A percentile compares a stretch with the other conserved stretches of the same genome.
phyloP scores from a whole-genome alignment of 805 yeast genomes.

The Millerozyma acaciae region DNA sequence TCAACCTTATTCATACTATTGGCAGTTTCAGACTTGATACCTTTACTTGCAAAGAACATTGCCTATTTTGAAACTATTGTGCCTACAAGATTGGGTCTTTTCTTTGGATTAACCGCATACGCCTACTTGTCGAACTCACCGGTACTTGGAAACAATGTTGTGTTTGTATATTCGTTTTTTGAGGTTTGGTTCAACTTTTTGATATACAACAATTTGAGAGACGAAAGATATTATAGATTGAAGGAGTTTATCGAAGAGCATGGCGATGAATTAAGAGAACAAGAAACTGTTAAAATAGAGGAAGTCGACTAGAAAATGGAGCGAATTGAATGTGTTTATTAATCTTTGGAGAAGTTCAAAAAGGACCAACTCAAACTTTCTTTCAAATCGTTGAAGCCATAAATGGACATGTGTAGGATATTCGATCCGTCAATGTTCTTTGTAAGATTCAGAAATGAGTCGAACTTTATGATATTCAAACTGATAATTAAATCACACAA shows the following conservation, averaged over 20 bases:
- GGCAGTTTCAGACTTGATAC: constrained; percentile 54
- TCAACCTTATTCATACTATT: constrained; percentile 42
- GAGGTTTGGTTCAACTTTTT: constrained; percentile 71
- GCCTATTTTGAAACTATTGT: constrained; percentile 57
- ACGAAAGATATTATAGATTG: constrained; percentile 52
- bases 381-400: constrained; percentile 48
- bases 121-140: constrained; percentile 45
- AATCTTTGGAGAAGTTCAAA: constrained; percentile 24
- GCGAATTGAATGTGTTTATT: constrained; percentile 6
- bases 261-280: constrained; percentile 31
- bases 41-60: constrained; percentile 47
- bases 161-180: constrained; percentile 55
- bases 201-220: constrained; percentile 58
- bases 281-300: constrained; percentile 28
- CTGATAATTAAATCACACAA: constrained; percentile 38
- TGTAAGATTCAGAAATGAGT: constrained; percentile 19
- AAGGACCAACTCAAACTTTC: constrained; percentile 58
- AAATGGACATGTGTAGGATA: constrained; percentile 45
- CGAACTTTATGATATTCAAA: constrained; percentile 31
- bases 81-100: constrained; percentile 51
- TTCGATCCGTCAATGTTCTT: constrained; percentile 30
- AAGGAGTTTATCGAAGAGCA: constrained; percentile 40
- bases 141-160: constrained; percentile 55
- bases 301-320: constrained; percentile 19
- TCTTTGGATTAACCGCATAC: constrained; percentile 47